A percentile compares a stretch with the other conserved stretches of the same genome.
Evolutionary conservation across 1,284 basidiomycete genomes (phyloP).

Genomic region (Papiliotrema flavescens): DNA sequence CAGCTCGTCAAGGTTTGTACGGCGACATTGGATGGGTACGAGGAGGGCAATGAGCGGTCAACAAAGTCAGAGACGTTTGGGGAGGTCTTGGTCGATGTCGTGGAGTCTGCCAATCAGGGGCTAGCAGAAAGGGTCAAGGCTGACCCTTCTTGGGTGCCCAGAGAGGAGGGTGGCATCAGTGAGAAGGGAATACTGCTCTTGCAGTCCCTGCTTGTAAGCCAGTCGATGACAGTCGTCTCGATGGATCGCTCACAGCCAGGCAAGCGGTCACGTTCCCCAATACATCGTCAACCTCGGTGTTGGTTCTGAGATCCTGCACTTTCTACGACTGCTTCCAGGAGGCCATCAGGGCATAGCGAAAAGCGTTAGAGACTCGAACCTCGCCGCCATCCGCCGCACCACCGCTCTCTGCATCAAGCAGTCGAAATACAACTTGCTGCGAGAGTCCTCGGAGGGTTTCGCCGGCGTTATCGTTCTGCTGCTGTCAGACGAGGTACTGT

Average conservation of each 20-base stretch:
- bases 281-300: too few species aligned
- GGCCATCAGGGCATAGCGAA: too few species aligned
- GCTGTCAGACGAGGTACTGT: conserved; percentile 58
- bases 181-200: neutral
- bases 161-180: neutral
- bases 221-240: too few species aligned
- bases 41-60: neutral
- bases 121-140: neutral
- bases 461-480: conserved; percentile 83
- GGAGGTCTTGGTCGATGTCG: neutral
- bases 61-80: neutral
- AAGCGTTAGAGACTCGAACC: conserved; percentile 21
- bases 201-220: too few species aligned
- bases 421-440: conserved; percentile 94
- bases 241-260: too few species aligned
- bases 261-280: too few species aligned
- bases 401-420: conserved; percentile 72
- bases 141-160: neutral
- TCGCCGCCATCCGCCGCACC: conserved; percentile 23
- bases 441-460: conserved; percentile 97
- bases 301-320: too few species aligned
- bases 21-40: neutral
- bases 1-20: neutral
- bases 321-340: too few species aligned
- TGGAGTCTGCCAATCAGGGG: neutral